A percentile compares a stretch with the other conserved stretches of the same genome.
Conservation (phyloP, 306 rosid species). For the Adenanthera pavonina region DNA sequence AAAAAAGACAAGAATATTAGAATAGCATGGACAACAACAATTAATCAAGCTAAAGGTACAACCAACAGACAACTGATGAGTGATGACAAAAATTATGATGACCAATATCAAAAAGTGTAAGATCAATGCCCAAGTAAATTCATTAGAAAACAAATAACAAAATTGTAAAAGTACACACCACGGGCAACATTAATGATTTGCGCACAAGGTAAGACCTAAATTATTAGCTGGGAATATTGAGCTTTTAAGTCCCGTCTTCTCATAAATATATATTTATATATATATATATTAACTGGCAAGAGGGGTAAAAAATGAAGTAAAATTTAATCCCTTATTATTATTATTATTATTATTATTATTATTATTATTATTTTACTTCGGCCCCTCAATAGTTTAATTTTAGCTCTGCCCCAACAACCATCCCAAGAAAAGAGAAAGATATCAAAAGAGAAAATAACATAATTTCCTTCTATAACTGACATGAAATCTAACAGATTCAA, state of each 20-base stretch:
- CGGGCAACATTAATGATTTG: background rate
- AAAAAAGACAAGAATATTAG: slow-evolving; percentile 27
- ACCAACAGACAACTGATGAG: slow-evolving; percentile 18
- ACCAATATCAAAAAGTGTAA: slow-evolving; percentile 11
- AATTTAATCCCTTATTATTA: slow-evolving; percentile 6
- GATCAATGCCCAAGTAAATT: background rate
- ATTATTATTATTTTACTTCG: slow-evolving; percentile 6
- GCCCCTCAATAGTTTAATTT: slow-evolving; percentile 24
- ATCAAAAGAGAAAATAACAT: background rate
- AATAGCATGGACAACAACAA: slow-evolving; percentile 19
- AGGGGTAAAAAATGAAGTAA: slow-evolving; percentile 2
- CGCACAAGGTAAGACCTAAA: slow-evolving; percentile 9
- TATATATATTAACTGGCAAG: background rate
- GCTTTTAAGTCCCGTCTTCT: background rate
- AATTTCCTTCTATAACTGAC: slow-evolving; percentile 15
- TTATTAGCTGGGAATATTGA: background rate
- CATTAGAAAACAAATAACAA: background rate
- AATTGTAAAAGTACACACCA: background rate
- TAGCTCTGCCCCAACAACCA: slow-evolving; percentile 21
- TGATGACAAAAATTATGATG: slow-evolving; percentile 27
- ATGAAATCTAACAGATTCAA: slow-evolving; percentile 30
- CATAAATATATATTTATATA: background rate
- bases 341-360: no score
- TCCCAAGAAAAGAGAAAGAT: slow-evolving; percentile 10
- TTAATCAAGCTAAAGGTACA: slow-evolving; percentile 28